phyloP scores from a whole-genome alignment of 805 yeast genomes.

The Jamesozyma rosinii region DNA sequence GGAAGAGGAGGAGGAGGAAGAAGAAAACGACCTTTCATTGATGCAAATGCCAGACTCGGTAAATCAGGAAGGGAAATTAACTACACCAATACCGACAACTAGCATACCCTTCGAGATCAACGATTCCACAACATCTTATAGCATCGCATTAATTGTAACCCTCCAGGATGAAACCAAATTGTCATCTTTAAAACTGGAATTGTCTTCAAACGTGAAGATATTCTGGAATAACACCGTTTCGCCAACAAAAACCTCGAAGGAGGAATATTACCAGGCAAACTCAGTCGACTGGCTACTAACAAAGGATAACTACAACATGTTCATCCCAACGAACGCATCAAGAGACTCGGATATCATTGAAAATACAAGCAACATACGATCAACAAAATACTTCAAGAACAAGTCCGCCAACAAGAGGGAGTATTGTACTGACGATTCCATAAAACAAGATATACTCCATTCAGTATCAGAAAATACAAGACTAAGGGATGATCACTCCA shows the following conservation, averaged over 20 bases:
- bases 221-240: conserved; percentile 51
- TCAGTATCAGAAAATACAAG: not conserved
- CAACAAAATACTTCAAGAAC: not conserved
- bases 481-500: not conserved
- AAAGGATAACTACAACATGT: conserved; percentile 22
- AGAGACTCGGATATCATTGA: not conserved
- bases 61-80: not conserved
- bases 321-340: not conserved
- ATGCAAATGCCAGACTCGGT: not conserved
- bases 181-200: conserved; percentile 20
- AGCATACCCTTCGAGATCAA: not conserved
- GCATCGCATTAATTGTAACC: conserved; percentile 6
- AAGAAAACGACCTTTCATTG: no score
- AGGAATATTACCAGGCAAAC: conserved; percentile 35
- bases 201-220: conserved; percentile 48
- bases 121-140: not conserved
- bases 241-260: conserved; percentile 34
- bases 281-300: conserved; percentile 14
- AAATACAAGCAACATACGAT: not conserved
- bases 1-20: no score
- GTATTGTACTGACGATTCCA: not conserved
- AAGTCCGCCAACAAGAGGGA: not conserved
- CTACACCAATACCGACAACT: not conserved
- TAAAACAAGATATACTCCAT: not conserved
- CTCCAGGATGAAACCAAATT: conserved; percentile 1